These are phyloP conservation scores for Sporothrix variecibatus DNA, from an alignment of 2,329 filamentous ascomycete genomes.

Conservation along the genomic window DNA sequence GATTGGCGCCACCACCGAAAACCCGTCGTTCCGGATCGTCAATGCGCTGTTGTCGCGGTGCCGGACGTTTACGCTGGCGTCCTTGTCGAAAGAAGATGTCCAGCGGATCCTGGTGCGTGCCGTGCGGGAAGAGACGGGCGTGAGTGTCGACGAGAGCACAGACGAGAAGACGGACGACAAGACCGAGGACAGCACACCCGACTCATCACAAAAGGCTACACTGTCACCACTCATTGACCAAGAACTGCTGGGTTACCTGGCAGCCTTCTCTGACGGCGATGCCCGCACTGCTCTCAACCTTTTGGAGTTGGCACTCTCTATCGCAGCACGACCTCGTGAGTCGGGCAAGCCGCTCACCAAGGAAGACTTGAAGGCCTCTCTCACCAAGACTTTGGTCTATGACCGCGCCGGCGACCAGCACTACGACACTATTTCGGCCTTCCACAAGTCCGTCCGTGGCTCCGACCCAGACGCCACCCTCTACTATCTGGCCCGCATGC, in stretches of 20 bases:
- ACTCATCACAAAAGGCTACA: conserved; percentile 30
- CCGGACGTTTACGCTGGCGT: conserved; percentile 81
- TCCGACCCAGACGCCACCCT: conserved; percentile 83
- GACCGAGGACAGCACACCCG: background rate
- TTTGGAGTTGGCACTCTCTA: conserved; percentile 81
- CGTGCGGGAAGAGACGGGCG: conserved; percentile 56
- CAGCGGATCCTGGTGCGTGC: conserved; percentile 75
- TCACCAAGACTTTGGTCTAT: conserved; percentile 93
- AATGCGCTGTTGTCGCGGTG: conserved; percentile 85
- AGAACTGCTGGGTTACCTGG: conserved; percentile 77
- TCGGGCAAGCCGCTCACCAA: conserved; percentile 62
- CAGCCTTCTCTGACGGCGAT: conserved; percentile 87
- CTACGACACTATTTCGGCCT: conserved; percentile 95
- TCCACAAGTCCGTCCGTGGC: conserved; percentile 93
- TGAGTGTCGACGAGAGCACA: background rate
- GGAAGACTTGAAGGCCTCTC: conserved; percentile 73
- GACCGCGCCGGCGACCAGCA: conserved; percentile 94
- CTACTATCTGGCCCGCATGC: conserved; percentile 95
- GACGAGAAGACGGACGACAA: background rate
- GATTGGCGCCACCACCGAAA: conserved; percentile 95
- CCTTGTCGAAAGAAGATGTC: conserved; percentile 73
- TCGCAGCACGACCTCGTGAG: conserved; percentile 50
- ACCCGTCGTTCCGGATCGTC: conserved; percentile 91
- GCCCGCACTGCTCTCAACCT: conserved; percentile 91
- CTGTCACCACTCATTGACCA: conserved; percentile 67